A percentile compares a stretch with the other conserved stretches of the same genome.
Evolutionary conservation across 768 basidiomycete genomes (phyloP).

Genomic region (Nevesoporus exiguus): DNA sequence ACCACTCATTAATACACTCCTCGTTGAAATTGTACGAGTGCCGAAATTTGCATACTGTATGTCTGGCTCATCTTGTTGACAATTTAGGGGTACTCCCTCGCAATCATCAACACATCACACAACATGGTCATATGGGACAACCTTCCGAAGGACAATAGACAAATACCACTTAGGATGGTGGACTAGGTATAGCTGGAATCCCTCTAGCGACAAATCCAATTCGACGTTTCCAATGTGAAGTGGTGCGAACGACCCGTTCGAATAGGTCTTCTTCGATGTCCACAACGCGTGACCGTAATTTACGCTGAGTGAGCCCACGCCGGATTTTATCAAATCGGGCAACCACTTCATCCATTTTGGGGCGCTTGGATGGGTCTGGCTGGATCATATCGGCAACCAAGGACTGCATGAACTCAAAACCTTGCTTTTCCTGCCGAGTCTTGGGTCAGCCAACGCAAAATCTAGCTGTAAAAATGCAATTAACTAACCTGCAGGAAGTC

Average conservation of each 20-base stretch:
- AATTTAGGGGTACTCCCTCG: too few species aligned
- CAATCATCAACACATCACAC: too few species aligned
- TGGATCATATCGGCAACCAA: slow-evolving; percentile 32
- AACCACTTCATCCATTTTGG: slow-evolving; percentile 37
- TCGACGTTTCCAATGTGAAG: slow-evolving; percentile 26
- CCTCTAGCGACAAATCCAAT: slow-evolving; percentile 11
- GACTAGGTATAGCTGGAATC: slow-evolving; percentile 15
- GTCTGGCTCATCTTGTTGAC: too few species aligned
- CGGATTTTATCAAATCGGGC: slow-evolving; percentile 25
- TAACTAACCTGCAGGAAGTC: slow-evolving; percentile 31
- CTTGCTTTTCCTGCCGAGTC: not conserved
- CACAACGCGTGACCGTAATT: slow-evolving; percentile 26
- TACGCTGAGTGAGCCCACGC: slow-evolving; percentile 15
- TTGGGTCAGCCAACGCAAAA: not conserved
- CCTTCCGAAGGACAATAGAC: not conserved
- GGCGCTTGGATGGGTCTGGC: slow-evolving; percentile 34
- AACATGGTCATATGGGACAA: not conserved
- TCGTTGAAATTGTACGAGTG: too few species aligned
- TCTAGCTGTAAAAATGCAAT: not conserved
- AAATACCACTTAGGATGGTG: not conserved
- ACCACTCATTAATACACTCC: too few species aligned
- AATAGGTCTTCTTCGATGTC: slow-evolving; percentile 11
- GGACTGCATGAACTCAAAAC: slow-evolving; percentile 22
- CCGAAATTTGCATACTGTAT: too few species aligned
- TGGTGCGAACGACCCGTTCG: slow-evolving; percentile 6